Evolutionary conservation across 148 eudicot species (phyloP), one percentile per base, ranked within the genome.

Genomic region (Nepenthes gracilis): DNA sequence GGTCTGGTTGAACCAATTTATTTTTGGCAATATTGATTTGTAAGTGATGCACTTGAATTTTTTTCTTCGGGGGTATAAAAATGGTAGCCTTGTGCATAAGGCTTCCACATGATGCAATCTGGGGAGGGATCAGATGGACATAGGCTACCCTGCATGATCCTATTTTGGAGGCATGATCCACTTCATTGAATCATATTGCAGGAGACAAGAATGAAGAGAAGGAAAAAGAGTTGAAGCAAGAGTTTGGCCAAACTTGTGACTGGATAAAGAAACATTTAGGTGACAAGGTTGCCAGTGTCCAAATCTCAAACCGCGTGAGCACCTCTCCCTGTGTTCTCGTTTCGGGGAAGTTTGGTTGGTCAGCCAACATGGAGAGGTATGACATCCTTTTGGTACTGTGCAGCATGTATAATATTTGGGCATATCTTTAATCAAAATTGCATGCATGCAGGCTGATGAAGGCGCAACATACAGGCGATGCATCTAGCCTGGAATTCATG

Each of bases 281-380:
- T 36, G 95, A 93, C 67, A 93, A 80, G 75, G 96, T 93, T 70
- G 87, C 92, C 50, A 84, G 87, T 68, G 99, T 93, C 60, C 95
- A 93, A 72, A 71, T 93, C 63, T 93, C 99, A 9, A 78, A 76
- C 47, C 96, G 99, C 12, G 72, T 93, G 58, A 93, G 95, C 61
- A 47, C 92, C 47, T 93, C 99, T 10, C 96, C 99, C 52, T 93
- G 99, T 70, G 96, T 89, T 67, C 95, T 93, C 67, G 96, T 77
- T 23, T 79, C 99, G 13, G 99, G 89, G 15, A 86, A 76, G 75
- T 86, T 84, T 74, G 99, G 99, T 67, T 86, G 87, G 91, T 92
- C 98, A 57, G 98, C 98, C 11, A 92, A 89, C 74, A 93, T 93
- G 99, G 99, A 93, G 71, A 93, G 99, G 99, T 93, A 70, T 5